phyloP scores from a whole-genome alignment of 2,329 filamentous ascomycete species.

The Scedosporium dehoogii region DNA sequence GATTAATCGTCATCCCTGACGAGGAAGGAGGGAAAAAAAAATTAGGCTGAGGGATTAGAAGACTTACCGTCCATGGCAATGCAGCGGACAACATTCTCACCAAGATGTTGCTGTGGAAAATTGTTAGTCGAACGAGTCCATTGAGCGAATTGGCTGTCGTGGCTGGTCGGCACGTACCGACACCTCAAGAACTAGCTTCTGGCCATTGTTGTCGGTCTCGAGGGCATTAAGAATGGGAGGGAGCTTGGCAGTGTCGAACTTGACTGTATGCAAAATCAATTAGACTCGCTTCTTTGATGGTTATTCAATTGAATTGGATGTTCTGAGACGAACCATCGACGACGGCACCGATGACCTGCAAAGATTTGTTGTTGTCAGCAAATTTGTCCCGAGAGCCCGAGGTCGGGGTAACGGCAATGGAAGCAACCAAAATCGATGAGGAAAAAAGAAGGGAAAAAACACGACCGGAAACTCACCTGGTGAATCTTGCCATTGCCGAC shows the following conservation, averaged over 20 bases:
- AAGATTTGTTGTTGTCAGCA: conserved; percentile 50
- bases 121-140: conserved; percentile 23
- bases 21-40: conserved; percentile 5
- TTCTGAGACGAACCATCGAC: conserved; percentile 71
- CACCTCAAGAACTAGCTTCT: conserved; percentile 95
- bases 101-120: conserved; percentile 80
- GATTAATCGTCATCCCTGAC: neutral
- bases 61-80: conserved; percentile 99
- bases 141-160: neutral
- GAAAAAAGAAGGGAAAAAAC: neutral
- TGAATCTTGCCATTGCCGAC: conserved; percentile 58
- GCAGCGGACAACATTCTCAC: conserved; percentile 96
- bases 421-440: neutral
- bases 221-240: conserved; percentile 97
- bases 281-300: conserved; percentile 5
- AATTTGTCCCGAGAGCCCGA: conserved; percentile 2
- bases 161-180: conserved; percentile 50
- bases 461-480: conserved; percentile 39
- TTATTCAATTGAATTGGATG: conserved; percentile 5
- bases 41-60: conserved; percentile 9
- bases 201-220: conserved; percentile 78
- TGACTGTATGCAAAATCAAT: conserved; percentile 54
- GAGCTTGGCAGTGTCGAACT: conserved; percentile 90
- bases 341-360: conserved; percentile 94
- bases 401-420: conserved; percentile 3